phyloP scores from a whole-genome alignment of 176 grass and related monocot species.

The Ampelocalamus luodianensis region DNA sequence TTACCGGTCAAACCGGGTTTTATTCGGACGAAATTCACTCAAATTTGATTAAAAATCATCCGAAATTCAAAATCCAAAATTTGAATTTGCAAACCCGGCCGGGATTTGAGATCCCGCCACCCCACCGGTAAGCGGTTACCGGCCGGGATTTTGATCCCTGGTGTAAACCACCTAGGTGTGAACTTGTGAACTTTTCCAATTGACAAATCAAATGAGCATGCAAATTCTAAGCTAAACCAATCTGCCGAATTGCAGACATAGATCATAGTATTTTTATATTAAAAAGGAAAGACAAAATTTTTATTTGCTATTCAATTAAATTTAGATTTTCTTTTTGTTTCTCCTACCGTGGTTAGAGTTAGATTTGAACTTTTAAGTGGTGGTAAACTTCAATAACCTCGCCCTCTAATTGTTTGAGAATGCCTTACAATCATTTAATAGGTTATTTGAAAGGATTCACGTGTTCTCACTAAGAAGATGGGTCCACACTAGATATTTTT shows the following conservation, averaged over 20 bases:
- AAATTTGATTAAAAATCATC: too few species aligned
- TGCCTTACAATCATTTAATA: background rate
- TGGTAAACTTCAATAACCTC: background rate
- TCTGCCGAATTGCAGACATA: background rate
- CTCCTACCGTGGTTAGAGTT: background rate
- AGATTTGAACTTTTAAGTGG: background rate
- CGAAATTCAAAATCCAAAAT: too few species aligned
- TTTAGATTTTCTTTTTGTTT: background rate
- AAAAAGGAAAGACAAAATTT: background rate
- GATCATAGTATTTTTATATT: background rate
- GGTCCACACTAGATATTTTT: background rate
- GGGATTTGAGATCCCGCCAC: too few species aligned
- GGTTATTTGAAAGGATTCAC: background rate
- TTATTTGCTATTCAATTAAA: background rate
- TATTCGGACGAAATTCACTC: too few species aligned
- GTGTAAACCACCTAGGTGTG: background rate
- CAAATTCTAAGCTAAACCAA: constrained; percentile 3
- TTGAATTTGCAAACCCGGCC: too few species aligned
- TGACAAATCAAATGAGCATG: background rate
- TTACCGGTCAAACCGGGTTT: too few species aligned
- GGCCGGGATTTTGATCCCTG: too few species aligned
- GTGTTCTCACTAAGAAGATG: constrained; percentile 1
- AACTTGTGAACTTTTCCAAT: background rate
- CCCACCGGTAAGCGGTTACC: too few species aligned
- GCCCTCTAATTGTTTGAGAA: background rate